Base-by-base conservation (phyloP, 225 moss, liverwort and hornwort genomes). In the Rhytidiadelphus loreus region DNA sequence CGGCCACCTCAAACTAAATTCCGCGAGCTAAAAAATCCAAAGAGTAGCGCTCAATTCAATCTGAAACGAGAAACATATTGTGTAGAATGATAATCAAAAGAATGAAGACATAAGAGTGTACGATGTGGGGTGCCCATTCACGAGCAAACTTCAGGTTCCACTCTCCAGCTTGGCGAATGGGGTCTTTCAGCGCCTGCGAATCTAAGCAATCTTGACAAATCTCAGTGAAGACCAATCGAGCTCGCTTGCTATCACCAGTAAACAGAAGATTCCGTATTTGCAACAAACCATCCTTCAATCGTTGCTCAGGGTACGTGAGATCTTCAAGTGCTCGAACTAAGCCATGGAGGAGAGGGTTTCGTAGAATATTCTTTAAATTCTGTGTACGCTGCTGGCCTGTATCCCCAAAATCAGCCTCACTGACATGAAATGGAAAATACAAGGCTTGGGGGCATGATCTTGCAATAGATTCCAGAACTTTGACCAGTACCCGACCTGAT, bases 271-370 rank as follows among this genome's bases (percentile, higher is more conserved):
- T 92, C 87, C 93, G 88, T 25, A 98, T 94, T 78, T 93, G 93
- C n/a, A 83, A 82, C 8, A 98, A 86, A 73, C 95, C 96, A 91
- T 98, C 97, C 86, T 92, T 92, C 88, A 98, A 85, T 71, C 98
- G 95, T 70, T 98, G 98, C 91, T 98, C 97, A 35, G 98, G 98
- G 85, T 89, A 97, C 81, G 95, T 97, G 60, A 98, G 96, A 91
- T 98, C 98, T 91, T 97, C 97, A 65, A 98, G 89, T 71, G 94
- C 94, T 87, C 96, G 91, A 82, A 96, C 91, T 89, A 98, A 90
- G 66, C 95, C 93, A 89, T 94, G 89, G 79, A 97, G 93, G 30
- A 78, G 84, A 66, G 87, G 88, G 87, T 93, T 95, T 81, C 86
- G 94, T 86, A 98, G 77, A 59, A 96, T 85, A 77, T 50, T 81